Evolutionary conservation across 2,329 filamentous ascomycete species (phyloP), one percentile per base, ranked within the genome.

Genomic region (Alternaria ventricosa): DNA sequence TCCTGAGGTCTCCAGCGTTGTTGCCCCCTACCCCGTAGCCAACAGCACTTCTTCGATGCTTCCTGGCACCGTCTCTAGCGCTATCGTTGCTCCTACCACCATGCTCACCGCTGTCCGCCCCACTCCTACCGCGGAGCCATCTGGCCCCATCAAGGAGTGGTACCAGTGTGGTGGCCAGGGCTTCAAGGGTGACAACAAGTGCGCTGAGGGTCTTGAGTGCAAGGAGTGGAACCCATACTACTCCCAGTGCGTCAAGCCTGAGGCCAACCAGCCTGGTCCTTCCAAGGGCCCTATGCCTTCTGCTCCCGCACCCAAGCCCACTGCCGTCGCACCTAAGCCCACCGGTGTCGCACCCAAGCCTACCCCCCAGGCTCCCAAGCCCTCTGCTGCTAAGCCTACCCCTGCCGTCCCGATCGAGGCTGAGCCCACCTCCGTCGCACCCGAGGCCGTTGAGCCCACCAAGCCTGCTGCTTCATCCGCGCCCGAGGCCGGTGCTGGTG

Each of bases 141-240:
- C 65, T 13, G 64, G 63, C 23, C 43, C 56, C 23, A 62, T 70
- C 50, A 62, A 69, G 60, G 67, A 69, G 25, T 76, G 67, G 63
- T 67, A 67, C 36, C 83, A 83, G 68, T 85, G 84, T 66, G 83
- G 83, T 70, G 84, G 83, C 15, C 68, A 74, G 18, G 77, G 72
- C 64, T 84, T 73, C 65, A 80, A 71, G 15, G 83, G 83, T 25
- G 60, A 78, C 13, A 78, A 72, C 0, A 61, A 69, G 25, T 85
- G 83, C 59, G 78, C 76, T 5, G 60, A 71, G 41, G 83, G 82
- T 8, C 71, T 68, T 28, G 72, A 71, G 10, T 85, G 83, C 76
- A 76, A 78, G 55, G 71, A 71, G 5, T 72, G 65, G 61, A 85
- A 85, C 75, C 70, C 75, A 2, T 85, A 80, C 69, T 85, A 85